Conservation (phyloP, 257 asterid genomes). For the Eucommia ulmoides region DNA sequence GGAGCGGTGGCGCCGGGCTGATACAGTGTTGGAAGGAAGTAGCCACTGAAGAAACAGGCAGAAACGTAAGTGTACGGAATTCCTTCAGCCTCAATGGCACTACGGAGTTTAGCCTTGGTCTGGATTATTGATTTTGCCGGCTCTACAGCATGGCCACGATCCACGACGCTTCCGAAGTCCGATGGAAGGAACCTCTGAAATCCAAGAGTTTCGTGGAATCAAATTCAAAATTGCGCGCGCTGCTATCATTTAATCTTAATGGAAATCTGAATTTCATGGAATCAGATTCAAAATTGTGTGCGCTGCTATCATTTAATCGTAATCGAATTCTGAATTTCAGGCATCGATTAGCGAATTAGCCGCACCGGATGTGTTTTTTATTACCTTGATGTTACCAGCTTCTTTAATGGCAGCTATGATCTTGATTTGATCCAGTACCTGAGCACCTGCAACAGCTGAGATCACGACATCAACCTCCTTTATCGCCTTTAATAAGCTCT, state of each 20-base stretch:
- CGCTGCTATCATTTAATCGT: too few species aligned
- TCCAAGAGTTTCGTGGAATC: too few species aligned
- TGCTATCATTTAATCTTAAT: too few species aligned
- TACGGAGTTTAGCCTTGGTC: constrained; percentile 6
- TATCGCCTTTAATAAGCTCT: too few species aligned
- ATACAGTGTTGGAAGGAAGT: constrained; percentile 2
- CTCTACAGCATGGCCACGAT: constrained; percentile 5
- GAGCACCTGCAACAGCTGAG: not conserved
- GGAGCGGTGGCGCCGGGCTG: constrained; percentile 22
- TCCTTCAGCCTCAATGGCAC: constrained; percentile 9
- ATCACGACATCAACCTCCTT: constrained; percentile 10
- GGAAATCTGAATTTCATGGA: too few species aligned
- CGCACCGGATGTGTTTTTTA: too few species aligned
- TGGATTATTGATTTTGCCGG: constrained; percentile 7
- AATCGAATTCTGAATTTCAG: too few species aligned
- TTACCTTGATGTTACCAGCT: constrained; percentile 10
- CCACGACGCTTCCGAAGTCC: constrained; percentile 9
- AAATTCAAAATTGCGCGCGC: too few species aligned
- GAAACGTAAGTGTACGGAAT: constrained; percentile 6
- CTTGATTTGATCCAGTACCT: constrained; percentile 5
- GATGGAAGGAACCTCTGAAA: constrained; percentile 8
- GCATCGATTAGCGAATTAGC: too few species aligned
- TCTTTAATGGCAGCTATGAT: constrained; percentile 9
- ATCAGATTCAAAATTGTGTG: too few species aligned
- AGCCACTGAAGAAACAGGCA: constrained; percentile 3